Evolutionary conservation across 805 yeast species (phyloP), one percentile per base, ranked within the genome.

Genomic region (Wickerhamiella occidentalis): DNA sequence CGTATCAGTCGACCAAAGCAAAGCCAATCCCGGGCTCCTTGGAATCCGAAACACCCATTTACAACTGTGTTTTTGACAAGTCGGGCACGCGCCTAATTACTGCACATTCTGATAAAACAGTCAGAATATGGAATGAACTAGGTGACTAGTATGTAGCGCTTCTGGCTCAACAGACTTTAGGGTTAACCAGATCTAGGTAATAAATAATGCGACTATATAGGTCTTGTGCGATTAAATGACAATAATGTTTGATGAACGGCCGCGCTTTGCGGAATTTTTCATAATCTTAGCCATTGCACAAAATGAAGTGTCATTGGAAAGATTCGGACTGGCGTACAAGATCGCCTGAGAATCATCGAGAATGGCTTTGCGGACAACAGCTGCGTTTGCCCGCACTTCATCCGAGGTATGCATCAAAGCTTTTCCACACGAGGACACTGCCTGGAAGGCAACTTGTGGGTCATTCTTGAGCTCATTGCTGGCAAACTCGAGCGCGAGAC

Each of bases 41-140:
- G 15, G 79, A 74, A 6, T 71, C 85, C 45, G 87, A 80, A 56
- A 66, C 69, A 23, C 82, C 94, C 7, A 30, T 28, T 12, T n/a
- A 17, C 29, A n/a, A 29, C 36, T 25, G 29, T 21, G 29, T 77
- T 1, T 86, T 86, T 62, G 96, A 92, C 63, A 40, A 18, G 13
- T 79, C 86, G 52, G 96, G 96, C 0, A 65, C 79, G 56, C 73
- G 95, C 43, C 66, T 92, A 51, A 73, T 92, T 18, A 85, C 95
- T 1, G 86, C 95, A 45, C 94, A 85, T 58, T 79, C 85, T n/a
- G 97, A 90, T 64, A 88, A 88, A 51, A 73, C 77, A 55, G 70
- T 80, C 45, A 77, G 78, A 58, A 61, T 80, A 12, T 80, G 85
- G 84, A 65, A 66, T 25, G 68, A 67, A 45, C n/a, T n/a, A n/a